A percentile compares a stretch with the other conserved stretches of the same genome.
Conservation (phyloP, 2,329 filamentous ascomycete species). For the Fusarium sacchari region DNA sequence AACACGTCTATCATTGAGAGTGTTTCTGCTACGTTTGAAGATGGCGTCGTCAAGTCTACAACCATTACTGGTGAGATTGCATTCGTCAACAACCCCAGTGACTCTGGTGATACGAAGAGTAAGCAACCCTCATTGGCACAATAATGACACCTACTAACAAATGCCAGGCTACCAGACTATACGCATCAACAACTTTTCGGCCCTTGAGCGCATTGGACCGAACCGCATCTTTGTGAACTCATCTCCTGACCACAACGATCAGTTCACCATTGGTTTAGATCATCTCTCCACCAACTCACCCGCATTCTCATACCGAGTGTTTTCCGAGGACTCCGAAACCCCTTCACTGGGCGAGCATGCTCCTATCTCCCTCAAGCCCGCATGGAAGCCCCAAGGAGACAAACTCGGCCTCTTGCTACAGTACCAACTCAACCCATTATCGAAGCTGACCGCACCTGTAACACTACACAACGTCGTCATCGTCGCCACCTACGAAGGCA, state of each 20-base stretch:
- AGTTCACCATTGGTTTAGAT: slow-evolving; percentile 80
- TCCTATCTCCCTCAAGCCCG: slow-evolving; percentile 77
- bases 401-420: slow-evolving; percentile 88
- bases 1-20: slow-evolving; percentile 93
- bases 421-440: slow-evolving; percentile 84
- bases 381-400: slow-evolving; percentile 84
- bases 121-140: slow-evolving; percentile 42
- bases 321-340: slow-evolving; percentile 69
- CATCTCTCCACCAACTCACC: slow-evolving; percentile 79
- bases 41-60: slow-evolving; percentile 74
- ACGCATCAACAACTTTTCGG: slow-evolving; percentile 85
- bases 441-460: slow-evolving; percentile 53
- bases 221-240: slow-evolving; percentile 90
- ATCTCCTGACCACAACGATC: slow-evolving; percentile 72
- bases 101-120: slow-evolving; percentile 59
- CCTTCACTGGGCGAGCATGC: slow-evolving; percentile 64
- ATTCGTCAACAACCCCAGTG: slow-evolving; percentile 76
- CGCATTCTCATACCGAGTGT: slow-evolving; percentile 92
- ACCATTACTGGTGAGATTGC: slow-evolving; percentile 90
- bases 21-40: slow-evolving; percentile 84
- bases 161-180: slow-evolving; percentile 70
- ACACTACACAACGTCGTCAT: slow-evolving; percentile 77
- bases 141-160: background rate
- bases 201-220: slow-evolving; percentile 91
- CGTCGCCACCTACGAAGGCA: slow-evolving; percentile 76